phyloP scores from a whole-genome alignment of 345 rosid species.

The Sisymbrium altissimum region DNA sequence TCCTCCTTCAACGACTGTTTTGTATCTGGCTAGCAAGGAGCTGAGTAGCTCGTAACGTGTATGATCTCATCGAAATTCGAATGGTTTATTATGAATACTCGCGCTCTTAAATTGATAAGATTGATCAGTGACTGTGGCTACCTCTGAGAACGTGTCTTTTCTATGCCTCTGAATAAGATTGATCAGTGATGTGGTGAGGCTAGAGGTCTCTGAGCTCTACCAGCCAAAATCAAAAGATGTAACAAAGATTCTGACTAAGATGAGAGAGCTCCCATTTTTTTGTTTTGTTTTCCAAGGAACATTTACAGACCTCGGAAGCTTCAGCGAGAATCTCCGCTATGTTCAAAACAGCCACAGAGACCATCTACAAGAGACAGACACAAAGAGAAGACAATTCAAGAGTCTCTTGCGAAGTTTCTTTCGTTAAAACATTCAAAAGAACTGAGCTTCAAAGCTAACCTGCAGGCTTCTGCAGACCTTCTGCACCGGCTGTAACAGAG shows the following conservation, averaged over 20 bases:
- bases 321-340: conserved; percentile 18
- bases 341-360: conserved; percentile 24
- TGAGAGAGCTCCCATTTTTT: not conserved
- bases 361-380: conserved; percentile 12
- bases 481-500: not conserved
- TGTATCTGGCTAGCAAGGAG: conserved; percentile 31
- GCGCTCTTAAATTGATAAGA: conserved; percentile 12
- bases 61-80: conserved; percentile 12
- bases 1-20: conserved; percentile 25
- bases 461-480: conserved; percentile 22
- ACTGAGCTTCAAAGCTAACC: conserved; percentile 5
- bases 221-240: not conserved
- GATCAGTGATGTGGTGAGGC: conserved; percentile 12
- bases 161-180: conserved; percentile 24
- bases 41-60: conserved; percentile 22
- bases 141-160: conserved; percentile 11
- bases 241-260: not conserved
- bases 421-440: not conserved
- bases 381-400: not conserved
- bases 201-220: conserved; percentile 24
- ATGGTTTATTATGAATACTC: conserved; percentile 14
- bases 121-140: conserved; percentile 4
- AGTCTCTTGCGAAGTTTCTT: not conserved
- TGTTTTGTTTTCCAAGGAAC: not conserved
- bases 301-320: conserved; percentile 3